Percentiles rank a stretch among this genome's conserved stretches.
phyloP scores from a whole-genome alignment of 371 early-diverging fungal species.

The Syncephalastrum contaminatum region DNA sequence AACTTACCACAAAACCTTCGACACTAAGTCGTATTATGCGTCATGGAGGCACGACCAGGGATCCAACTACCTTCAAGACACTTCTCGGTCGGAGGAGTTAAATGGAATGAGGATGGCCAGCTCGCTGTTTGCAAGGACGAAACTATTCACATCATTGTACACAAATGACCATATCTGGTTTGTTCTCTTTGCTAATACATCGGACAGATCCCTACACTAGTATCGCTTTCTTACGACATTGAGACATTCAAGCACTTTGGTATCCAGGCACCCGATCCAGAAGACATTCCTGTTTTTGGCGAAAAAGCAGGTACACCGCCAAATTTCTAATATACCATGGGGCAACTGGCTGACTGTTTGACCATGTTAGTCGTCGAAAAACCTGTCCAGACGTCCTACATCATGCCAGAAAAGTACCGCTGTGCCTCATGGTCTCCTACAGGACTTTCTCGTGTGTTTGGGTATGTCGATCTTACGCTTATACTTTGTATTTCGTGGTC shows the following conservation, averaged over 20 bases:
- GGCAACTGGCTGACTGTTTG: neutral
- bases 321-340: neutral
- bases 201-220: conserved; percentile 27
- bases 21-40: too few species aligned
- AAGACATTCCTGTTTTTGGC: conserved; percentile 3
- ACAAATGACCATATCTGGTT: conserved; percentile 1
- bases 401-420: conserved; percentile 23
- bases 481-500: neutral
- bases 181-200: neutral
- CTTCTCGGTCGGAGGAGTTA: conserved; percentile 13
- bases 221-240: conserved; percentile 19
- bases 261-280: neutral
- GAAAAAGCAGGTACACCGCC: conserved; percentile 1
- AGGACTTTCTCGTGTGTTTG: conserved; percentile 17
- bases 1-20: too few species aligned
- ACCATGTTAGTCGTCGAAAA: conserved; percentile 7
- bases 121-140: conserved; percentile 22
- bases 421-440: conserved; percentile 28
- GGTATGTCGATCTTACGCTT: conserved; percentile 11
- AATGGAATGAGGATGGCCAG: conserved; percentile 27
- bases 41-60: too few species aligned
- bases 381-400: conserved; percentile 18
- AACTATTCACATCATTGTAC: conserved; percentile 33
- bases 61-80: conserved; percentile 9
- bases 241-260: conserved; percentile 19